Conservation (phyloP, 768 basidiomycete genomes). For the Rhodotorula toruloides region DNA sequence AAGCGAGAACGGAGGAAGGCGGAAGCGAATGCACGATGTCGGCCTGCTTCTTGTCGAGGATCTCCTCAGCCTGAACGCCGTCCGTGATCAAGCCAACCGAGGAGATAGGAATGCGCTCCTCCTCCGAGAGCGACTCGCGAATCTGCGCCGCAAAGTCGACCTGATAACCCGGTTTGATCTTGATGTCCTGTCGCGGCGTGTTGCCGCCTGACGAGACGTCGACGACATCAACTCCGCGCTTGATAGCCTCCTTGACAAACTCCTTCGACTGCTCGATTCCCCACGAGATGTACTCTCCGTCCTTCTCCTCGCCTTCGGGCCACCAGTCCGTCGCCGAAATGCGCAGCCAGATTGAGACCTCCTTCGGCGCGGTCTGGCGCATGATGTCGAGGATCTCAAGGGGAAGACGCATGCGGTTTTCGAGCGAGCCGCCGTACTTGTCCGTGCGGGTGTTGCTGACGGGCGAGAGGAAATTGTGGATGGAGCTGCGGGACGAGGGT, state of each 20-base stretch:
- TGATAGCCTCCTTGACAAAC: constrained; percentile 37
- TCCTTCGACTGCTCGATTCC: constrained; percentile 70
- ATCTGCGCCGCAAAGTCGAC: constrained; percentile 65
- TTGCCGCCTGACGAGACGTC: constrained; percentile 68
- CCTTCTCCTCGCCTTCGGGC: constrained; percentile 56
- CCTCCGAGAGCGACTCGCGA: constrained; percentile 54
- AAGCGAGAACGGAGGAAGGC: too few species aligned
- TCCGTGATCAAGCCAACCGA: constrained; percentile 70
- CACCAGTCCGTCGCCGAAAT: constrained; percentile 67
- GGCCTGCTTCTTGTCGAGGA: constrained; percentile 61
- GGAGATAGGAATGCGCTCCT: constrained; percentile 33
- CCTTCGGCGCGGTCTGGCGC: constrained; percentile 56
- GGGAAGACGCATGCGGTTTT: constrained; percentile 64
- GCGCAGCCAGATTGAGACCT: constrained; percentile 68
- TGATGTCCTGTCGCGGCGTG: constrained; percentile 59
- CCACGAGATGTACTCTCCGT: constrained; percentile 62
- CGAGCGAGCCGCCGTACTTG: constrained; percentile 63
- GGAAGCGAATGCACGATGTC: constrained; percentile 54
- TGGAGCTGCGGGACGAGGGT: constrained; percentile 51
- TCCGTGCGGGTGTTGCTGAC: constrained; percentile 69
- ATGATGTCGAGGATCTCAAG: constrained; percentile 56
- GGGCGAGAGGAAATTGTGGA: constrained; percentile 66
- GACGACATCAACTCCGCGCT: constrained; percentile 68
- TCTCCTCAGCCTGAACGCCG: constrained; percentile 59
- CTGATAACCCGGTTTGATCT: constrained; percentile 59